phyloP scores from a whole-genome alignment of 345 rosid species.

The Moricandia moricandioides region DNA sequence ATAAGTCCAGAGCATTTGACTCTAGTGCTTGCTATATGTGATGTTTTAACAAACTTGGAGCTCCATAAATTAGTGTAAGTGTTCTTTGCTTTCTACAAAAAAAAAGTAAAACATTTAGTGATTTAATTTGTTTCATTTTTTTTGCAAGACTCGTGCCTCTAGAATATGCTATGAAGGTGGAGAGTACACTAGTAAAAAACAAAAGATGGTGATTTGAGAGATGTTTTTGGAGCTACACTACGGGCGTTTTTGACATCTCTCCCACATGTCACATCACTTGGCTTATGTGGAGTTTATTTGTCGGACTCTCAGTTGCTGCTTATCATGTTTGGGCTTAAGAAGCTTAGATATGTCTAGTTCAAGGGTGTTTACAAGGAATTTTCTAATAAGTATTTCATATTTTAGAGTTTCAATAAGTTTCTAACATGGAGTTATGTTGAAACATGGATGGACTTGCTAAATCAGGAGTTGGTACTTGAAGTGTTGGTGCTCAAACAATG shows the following conservation, averaged over 20 bases:
- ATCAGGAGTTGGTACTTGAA: neutral
- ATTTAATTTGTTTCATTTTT: neutral
- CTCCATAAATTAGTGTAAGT: neutral
- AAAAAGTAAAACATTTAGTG: neutral
- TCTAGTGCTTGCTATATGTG: neutral
- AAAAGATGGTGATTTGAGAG: neutral
- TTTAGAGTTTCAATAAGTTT: neutral
- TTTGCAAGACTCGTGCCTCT: neutral
- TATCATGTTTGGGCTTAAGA: neutral
- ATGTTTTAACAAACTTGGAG: neutral
- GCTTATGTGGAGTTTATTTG: neutral
- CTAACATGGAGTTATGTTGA: neutral
- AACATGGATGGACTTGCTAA: neutral
- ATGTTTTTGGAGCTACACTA: neutral
- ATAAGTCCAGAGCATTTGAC: neutral
- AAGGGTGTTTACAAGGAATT: neutral
- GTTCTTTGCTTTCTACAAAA: neutral
- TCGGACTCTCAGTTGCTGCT: neutral
- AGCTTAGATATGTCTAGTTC: neutral
- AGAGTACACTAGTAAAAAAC: neutral
- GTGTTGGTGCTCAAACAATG: neutral
- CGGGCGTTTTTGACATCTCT: neutral
- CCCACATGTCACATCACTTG: neutral
- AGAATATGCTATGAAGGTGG: neutral
- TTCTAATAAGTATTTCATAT: neutral